Evolutionary conservation across 441 rosid species (phyloP), one percentile per base, ranked within the genome.

Genomic region (Arabidopsis hybrid): DNA sequence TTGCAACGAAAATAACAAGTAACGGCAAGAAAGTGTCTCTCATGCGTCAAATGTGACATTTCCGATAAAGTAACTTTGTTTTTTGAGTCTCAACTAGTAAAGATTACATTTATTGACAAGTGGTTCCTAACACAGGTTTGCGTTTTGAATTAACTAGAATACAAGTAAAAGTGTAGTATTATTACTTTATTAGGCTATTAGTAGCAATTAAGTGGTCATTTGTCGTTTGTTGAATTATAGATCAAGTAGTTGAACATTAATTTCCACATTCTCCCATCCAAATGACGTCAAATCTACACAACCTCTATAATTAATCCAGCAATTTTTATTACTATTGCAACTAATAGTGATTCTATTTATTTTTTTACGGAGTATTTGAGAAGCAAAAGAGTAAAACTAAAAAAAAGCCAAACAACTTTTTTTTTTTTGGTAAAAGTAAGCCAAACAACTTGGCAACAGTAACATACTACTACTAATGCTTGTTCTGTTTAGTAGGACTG

Each of bases 31-130:
- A 76, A 75, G 60, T 13, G 66, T 76, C 17, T 63, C 46, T 76
- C 79, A 63, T 63, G 79, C 36, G 10, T 47, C 60, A 55, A 69
- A 69, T 63, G 79, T 76, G 79, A 68, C 58, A 51, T 52, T 61
- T 53, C 10, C 53, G 14, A 52, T 5, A 67, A 67, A 67, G 73
- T 68, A 2, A 60, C 64, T 43, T 67, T 67, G 38, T 8, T 38
- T 16, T 18, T 43, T 57, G 45, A 40, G 55, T 40, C 17, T 64
- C 13, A 56, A 43, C 65, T n/a, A n/a, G n/a, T 21, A 21, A 64
- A 14, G 51, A 26, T 32, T 38, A 34, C 8, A 8, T 59, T 21
- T 51, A 6, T 2, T 42, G 47, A 42, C 47, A 42, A 6, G 47
- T 67, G 31, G 29, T 2, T 53, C 6, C 21, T 26, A 67, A 53